phyloP scores from a whole-genome alignment of 1,139 yeast genomes.

The Blastobotrys buckinghamii region DNA sequence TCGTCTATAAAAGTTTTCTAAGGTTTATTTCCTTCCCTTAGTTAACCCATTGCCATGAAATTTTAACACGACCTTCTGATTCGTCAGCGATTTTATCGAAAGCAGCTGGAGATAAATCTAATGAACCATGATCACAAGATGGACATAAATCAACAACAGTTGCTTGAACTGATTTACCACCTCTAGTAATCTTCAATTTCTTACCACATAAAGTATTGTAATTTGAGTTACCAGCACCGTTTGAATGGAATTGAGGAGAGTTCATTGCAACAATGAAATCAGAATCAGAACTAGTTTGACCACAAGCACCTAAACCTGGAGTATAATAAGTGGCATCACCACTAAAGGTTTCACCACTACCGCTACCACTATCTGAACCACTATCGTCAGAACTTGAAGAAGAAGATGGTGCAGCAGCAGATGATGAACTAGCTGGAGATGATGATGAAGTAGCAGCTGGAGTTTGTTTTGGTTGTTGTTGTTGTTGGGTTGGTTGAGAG shows the following conservation, averaged over 20 bases:
- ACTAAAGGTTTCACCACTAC: conserved; percentile 33
- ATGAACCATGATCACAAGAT: conserved; percentile 42
- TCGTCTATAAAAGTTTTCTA: background rate
- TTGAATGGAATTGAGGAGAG: conserved; percentile 30
- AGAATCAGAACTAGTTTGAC: conserved; percentile 40
- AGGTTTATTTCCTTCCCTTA: no score
- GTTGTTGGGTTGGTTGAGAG: background rate
- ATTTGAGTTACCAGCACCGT: conserved; percentile 34
- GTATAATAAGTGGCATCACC: conserved; percentile 60
- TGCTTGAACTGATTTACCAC: conserved; percentile 44
- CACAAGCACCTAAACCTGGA: conserved; percentile 61
- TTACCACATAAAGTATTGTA: conserved; percentile 46
- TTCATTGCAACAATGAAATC: conserved; percentile 45
- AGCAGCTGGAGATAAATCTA: conserved; percentile 50
- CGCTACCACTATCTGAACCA: conserved; percentile 23
- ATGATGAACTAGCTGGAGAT: conserved; percentile 20
- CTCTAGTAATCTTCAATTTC: conserved; percentile 39
- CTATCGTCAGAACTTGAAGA: conserved; percentile 4
- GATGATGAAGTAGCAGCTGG: conserved; percentile 13
- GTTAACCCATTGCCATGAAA: conserved; percentile 41
- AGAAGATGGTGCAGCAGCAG: conserved; percentile 16
- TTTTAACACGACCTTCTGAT: conserved; percentile 42
- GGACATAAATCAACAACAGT: conserved; percentile 51
- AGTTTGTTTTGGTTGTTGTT: conserved; percentile 8
- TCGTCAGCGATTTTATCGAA: conserved; percentile 43